These are phyloP conservation scores for Sphagnurus paluster DNA, from an alignment of 1,284 basidiomycete species.

Conservation along the genomic window DNA sequence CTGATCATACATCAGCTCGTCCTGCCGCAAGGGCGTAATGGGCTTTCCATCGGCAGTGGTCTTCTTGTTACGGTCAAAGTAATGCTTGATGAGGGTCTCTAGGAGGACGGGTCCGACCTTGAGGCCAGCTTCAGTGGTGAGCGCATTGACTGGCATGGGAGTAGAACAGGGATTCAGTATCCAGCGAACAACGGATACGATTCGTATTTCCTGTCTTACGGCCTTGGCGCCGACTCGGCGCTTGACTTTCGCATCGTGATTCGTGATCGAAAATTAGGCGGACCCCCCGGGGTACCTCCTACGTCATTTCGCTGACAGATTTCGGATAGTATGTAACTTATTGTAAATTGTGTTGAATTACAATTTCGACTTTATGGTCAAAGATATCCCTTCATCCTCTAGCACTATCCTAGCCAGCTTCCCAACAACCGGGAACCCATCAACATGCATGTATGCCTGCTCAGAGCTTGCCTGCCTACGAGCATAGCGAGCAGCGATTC, in stretches of 20 bases:
- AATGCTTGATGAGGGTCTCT: conserved; percentile 82
- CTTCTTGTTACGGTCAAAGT: conserved; percentile 64
- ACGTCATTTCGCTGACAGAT: too few relatives aligned
- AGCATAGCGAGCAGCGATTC: conserved; percentile 88
- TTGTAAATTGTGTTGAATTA: too few relatives aligned
- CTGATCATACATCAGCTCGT: conserved; percentile 83
- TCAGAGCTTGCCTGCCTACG: conserved; percentile 87
- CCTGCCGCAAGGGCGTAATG: conserved; percentile 57
- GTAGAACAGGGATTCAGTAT: too few relatives aligned
- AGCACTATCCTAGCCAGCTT: conserved; percentile 59
- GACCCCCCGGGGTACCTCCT: neutral
- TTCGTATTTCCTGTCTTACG: too few relatives aligned
- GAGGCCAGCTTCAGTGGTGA: conserved; percentile 62
- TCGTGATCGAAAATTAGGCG: conserved; percentile 3
- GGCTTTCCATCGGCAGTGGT: conserved; percentile 33
- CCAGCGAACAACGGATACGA: too few relatives aligned
- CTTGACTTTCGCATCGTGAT: neutral
- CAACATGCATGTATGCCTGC: conserved; percentile 55
- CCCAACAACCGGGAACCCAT: conserved; percentile 66
- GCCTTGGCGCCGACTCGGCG: too few relatives aligned
- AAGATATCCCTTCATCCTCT: conserved; percentile 47
- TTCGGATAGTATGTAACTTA: too few relatives aligned
- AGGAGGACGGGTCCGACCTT: conserved; percentile 74
- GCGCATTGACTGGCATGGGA: conserved; percentile 41
- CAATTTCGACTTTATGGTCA: conserved; percentile 37